Evolutionary conservation across 176 grass and related monocot genomes (phyloP).

Genomic region (Carex littledalei): DNA sequence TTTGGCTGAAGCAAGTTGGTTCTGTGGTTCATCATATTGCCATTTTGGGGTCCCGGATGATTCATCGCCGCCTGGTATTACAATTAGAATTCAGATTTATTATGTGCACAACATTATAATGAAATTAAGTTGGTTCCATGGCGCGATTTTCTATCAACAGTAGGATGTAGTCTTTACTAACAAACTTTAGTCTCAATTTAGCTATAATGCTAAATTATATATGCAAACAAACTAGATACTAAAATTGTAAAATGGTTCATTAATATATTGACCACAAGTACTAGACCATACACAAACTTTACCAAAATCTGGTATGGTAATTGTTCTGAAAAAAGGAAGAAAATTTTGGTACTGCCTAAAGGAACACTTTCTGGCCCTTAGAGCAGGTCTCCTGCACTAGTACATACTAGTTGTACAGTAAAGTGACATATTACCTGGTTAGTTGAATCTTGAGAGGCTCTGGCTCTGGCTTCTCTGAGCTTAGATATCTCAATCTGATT

Average conservation of each 20-base stretch:
- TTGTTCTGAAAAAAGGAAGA: not conserved
- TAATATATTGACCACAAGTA: not conserved
- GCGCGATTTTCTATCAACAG: not conserved
- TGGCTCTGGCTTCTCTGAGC: not conserved
- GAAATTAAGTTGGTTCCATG: not conserved
- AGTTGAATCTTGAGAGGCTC: not conserved
- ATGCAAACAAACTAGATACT: not conserved
- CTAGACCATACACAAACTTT: not conserved
- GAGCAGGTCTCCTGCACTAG: too few relatives aligned
- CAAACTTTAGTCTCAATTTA: not conserved
- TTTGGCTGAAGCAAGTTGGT: not conserved
- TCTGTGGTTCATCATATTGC: too few relatives aligned
- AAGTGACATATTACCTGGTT: not conserved
- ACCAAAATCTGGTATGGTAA: not conserved
- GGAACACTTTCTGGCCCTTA: too few relatives aligned
- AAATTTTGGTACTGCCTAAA: not conserved
- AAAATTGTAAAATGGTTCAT: not conserved
- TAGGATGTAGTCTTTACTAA: not conserved
- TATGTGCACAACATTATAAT: not conserved
- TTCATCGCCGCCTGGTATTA: not conserved
- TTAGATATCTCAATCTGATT: not conserved
- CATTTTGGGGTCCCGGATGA: not conserved
- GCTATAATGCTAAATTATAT: not conserved
- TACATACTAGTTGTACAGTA: too few relatives aligned
- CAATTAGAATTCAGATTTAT: not conserved